Evolutionary conservation across 1,284 basidiomycete genomes (phyloP), one percentile per base, ranked within the genome.

Genomic region (Ustilago vetiveriae): DNA sequence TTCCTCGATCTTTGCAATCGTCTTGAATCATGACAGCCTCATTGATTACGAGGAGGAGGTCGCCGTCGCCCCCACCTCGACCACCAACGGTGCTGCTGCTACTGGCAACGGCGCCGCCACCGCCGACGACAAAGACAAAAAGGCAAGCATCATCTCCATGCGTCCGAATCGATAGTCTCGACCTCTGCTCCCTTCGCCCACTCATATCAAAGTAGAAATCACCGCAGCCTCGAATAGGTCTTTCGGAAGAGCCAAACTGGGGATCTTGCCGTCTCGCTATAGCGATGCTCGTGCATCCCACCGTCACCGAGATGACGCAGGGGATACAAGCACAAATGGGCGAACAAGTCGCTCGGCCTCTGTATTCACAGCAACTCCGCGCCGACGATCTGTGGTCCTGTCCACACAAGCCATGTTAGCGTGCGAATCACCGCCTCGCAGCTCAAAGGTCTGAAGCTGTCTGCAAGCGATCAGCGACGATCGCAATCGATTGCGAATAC

Each of bases 1-100:
- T n/a, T 29, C 26, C 39, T 8, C 40, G 22, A 27, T n/a, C 44
- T 33, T 33, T 40, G 45, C 45, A 13, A 17, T 33, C 22, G 17
- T 24, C 23, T n/a, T 9, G 29, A 10, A 44, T 10, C 8, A 42
- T 22, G 19, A 22, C 58, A 81, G 79, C 70, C 78, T 82, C n/a
- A 81, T 82, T 67, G 80, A 82, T 50, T 82, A 82, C 79, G 80
- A 82, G 68, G 80, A 82, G 79, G 80, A 82, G 62, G 72, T 80
- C 47, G 65, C 76, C 36, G 69, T 78, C 50, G 65, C 75, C 33
- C 70, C 75, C 17, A 65, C 77, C 26, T 60, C 76, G 11, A 55
- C 60, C 51, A 74, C 71, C 44, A 72, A 74, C 40, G 70, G 74
- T 17, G 62, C 75, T 45, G 68, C 74, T 38, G 65, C 74, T 49